Base-by-base conservation (phyloP, 208 protist genomes). In the Acanthamoeba healyi region DNA sequence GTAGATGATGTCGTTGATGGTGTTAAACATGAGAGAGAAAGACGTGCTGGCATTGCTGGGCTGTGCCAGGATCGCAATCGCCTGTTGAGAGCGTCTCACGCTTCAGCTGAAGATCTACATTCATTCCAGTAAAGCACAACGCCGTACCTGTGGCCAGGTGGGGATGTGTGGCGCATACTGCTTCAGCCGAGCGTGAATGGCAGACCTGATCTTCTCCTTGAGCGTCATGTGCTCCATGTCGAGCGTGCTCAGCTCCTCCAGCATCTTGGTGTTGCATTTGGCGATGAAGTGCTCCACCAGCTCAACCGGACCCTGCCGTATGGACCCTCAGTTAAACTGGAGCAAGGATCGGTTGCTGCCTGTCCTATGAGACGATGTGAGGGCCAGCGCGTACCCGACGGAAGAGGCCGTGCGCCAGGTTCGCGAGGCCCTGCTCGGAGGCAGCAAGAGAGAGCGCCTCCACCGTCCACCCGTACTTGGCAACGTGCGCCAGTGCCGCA, bases 381-480 rank as follows among this genome's bases (percentile, higher is more conserved):
- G 36, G 1, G 4, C 10, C 3, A 77, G 38, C 15, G 7, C 36
- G 49, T 88, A 88, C 81, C 10, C 81, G 81, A n/a, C 34, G 81
- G 81, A 88, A 88, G 81, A 88, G 81, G 46, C 81, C 81, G 51
- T 88, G 81, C 6, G 81, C 81, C 9, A 63, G 19, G 81, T 36
- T n/a, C 19, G 81, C 58, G 12, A 88, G 46, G 10, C 81, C 81
- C 32, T 88, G 49, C 49, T 88, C 81, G 2, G 63, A 1, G 7
- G 29, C 81, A 24, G 81, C 81, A 0, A 63, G 49, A 15, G 81
- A 34, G n/a, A 88, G 42, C 24, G 81, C 81, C 81, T 88, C 81
- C 12, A 44, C n/a, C 49, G 81, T 88, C 81, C 81, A 88, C 29
- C 81, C 81, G 4, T 65, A 63, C 81, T 88, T 88, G 81, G 12